These are phyloP conservation scores for Fusarium dlaminii DNA, from an alignment of 2,329 filamentous ascomycete species.

Conservation along the genomic window DNA sequence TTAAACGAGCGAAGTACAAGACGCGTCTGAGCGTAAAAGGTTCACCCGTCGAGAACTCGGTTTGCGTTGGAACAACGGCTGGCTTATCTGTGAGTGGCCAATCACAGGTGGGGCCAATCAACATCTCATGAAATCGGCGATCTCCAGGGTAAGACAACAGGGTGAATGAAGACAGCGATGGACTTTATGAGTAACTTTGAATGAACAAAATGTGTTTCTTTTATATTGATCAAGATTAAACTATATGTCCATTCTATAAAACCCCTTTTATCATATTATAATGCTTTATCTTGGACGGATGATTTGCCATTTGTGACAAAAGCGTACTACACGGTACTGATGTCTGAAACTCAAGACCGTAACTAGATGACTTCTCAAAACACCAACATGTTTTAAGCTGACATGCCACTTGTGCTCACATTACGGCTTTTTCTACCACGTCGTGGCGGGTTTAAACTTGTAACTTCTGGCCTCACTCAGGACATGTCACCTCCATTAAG, in stretches of 20 bases:
- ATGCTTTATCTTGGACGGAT: background rate
- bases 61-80: background rate
- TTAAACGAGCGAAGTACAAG: no score
- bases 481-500: rapidly evolving
- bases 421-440: rapidly evolving
- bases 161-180: no score
- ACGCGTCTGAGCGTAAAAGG: background rate
- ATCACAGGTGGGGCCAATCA: background rate
- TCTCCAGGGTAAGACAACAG: background rate
- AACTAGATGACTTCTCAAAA: no score
- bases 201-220: background rate
- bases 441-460: rapidly evolving
- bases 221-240: background rate
- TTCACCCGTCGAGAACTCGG: background rate
- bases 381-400: rapidly evolving
- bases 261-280: background rate
- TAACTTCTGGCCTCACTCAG: rapidly evolving
- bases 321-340: rapidly evolving
- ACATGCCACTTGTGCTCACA: no score
- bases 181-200: background rate
- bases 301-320: rapidly evolving
- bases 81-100: no score
- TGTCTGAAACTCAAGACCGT: no score
- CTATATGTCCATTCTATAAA: rapidly evolving
- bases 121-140: rapidly evolving